Conservation (phyloP, 1,284 basidiomycete genomes). For the Kalmanozyma brasiliensis region DNA sequence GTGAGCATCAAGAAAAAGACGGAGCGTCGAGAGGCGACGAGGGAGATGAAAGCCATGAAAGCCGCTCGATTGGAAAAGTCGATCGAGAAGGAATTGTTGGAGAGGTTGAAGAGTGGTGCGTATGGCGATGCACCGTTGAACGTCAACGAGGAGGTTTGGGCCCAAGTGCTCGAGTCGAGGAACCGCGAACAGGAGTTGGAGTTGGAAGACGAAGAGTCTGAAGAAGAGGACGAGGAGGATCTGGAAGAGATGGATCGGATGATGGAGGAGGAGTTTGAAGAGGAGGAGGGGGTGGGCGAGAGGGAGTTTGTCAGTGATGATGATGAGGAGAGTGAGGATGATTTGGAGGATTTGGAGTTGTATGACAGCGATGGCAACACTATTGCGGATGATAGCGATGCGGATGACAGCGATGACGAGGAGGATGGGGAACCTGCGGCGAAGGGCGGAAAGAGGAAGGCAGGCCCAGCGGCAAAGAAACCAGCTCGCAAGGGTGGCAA, state of each 20-base stretch:
- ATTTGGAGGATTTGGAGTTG: slow-evolving; percentile 51
- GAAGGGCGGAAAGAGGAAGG: slow-evolving; percentile 20
- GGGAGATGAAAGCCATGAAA: slow-evolving; percentile 96
- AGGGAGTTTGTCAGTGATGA: slow-evolving; percentile 65
- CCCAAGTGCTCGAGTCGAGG: slow-evolving; percentile 69
- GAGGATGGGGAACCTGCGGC: slow-evolving; percentile 30
- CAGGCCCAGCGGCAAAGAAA: background rate
- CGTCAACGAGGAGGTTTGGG: slow-evolving; percentile 98
- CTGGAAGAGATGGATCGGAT: slow-evolving; percentile 59
- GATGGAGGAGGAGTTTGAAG: slow-evolving; percentile 59
- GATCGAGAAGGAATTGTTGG: slow-evolving; percentile 95
- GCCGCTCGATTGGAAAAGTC: slow-evolving; percentile 82
- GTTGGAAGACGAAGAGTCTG: slow-evolving; percentile 62
- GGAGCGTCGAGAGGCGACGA: slow-evolving; percentile 89
- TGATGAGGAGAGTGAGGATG: slow-evolving; percentile 57
- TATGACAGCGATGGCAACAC: slow-evolving; percentile 41
- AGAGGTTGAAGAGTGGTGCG: slow-evolving; percentile 92
- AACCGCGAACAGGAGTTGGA: slow-evolving; percentile 46
- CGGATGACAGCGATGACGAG: slow-evolving; percentile 35
- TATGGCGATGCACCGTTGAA: slow-evolving; percentile 98
- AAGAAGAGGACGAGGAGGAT: slow-evolving; percentile 64
- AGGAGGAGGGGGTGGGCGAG: slow-evolving; percentile 55
- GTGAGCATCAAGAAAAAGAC: slow-evolving; percentile 97
- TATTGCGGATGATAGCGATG: slow-evolving; percentile 23
- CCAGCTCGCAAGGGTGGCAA: slow-evolving; percentile 3